Evolutionary conservation across 2,329 filamentous ascomycete species (phyloP).

Genomic region (Ophiostoma piceae): DNA sequence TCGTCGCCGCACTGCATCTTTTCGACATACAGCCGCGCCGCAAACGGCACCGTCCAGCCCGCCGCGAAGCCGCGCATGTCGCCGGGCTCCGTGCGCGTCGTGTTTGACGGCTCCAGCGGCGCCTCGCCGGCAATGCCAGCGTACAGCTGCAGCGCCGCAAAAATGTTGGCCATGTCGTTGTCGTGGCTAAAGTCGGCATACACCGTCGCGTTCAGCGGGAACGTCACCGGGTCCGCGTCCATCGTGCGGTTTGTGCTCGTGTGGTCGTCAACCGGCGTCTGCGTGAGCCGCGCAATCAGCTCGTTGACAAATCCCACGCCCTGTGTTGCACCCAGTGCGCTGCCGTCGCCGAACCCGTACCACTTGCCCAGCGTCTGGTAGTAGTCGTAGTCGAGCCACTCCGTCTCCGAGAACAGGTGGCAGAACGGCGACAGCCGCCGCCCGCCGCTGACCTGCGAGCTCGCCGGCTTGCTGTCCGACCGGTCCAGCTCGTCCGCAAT

Average conservation of each 20-base stretch:
- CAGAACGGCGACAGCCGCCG: conserved; percentile 63
- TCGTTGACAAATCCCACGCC: conserved; percentile 87
- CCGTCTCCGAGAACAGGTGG: conserved; percentile 61
- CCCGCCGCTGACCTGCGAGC: conserved; percentile 1
- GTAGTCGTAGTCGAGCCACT: conserved; percentile 80
- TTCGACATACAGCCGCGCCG: conserved; percentile 75
- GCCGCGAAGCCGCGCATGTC: conserved; percentile 65
- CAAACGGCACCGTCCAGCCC: conserved; percentile 78
- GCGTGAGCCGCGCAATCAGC: conserved; percentile 73
- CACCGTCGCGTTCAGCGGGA: conserved; percentile 62
- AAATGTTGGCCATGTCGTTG: conserved; percentile 75
- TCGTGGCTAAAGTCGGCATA: conserved; percentile 94
- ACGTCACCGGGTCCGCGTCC: conserved; percentile 60
- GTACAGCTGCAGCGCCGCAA: conserved; percentile 73
- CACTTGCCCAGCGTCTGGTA: conserved; percentile 75
- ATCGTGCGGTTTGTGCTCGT: conserved; percentile 76
- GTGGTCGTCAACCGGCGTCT: conserved; percentile 60
- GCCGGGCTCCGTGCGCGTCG: conserved; percentile 44
- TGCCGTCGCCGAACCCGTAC: conserved; percentile 74
- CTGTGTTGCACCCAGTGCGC: conserved; percentile 73
- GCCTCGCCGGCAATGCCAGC: conserved; percentile 39
- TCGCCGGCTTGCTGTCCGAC: conserved; percentile 33
- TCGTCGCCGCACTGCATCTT: conserved; percentile 62
- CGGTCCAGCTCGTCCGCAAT: conserved; percentile 52
- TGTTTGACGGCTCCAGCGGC: conserved; percentile 44